Evolutionary conservation across 2,329 filamentous ascomycete genomes (phyloP).

Genomic region (Apiospora pterosperma): DNA sequence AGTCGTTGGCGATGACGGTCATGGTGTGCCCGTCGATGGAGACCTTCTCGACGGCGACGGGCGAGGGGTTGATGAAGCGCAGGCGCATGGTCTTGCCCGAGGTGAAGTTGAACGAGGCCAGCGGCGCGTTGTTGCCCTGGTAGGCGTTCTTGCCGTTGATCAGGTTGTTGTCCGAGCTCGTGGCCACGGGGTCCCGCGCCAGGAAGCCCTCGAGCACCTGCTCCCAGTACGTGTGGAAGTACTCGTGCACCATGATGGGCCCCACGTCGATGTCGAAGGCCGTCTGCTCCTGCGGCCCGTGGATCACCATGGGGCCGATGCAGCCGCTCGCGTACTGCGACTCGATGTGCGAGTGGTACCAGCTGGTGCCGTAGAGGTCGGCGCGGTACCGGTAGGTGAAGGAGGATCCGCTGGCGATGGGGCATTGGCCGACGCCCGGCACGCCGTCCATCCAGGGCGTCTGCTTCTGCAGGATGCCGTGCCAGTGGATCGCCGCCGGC

Average conservation of each 20-base stretch:
- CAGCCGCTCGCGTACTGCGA: conserved; percentile 40
- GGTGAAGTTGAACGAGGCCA: conserved; percentile 22
- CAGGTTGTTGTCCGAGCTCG: conserved; percentile 26
- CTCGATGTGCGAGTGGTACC: conserved; percentile 34
- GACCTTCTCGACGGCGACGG: conserved; percentile 19
- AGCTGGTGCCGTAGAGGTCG: conserved; percentile 21
- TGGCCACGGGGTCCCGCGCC: conserved; percentile 12
- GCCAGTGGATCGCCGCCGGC: conserved; percentile 17
- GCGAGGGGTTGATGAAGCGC: conserved; percentile 41
- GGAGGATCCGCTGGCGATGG: conserved; percentile 12
- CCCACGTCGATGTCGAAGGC: conserved; percentile 17
- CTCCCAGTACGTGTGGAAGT: conserved; percentile 10
- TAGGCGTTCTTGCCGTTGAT: conserved; percentile 31
- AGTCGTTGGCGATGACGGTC: conserved; percentile 45
- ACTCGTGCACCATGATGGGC: conserved; percentile 9
- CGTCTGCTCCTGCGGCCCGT: conserved; percentile 14
- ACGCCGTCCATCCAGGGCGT: conserved; percentile 22
- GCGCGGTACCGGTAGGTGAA: conserved; percentile 17
- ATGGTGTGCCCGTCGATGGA: conserved; percentile 44
- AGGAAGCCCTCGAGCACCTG: conserved; percentile 24
- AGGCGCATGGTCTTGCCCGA: conserved; percentile 37
- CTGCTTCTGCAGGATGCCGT: conserved; percentile 14
- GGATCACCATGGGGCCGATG: conserved; percentile 35
- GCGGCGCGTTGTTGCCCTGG: conserved; percentile 26
- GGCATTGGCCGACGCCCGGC: conserved; percentile 15